Base-by-base conservation (phyloP, 345 rosid genomes). In the Nephelium lappaceum region DNA sequence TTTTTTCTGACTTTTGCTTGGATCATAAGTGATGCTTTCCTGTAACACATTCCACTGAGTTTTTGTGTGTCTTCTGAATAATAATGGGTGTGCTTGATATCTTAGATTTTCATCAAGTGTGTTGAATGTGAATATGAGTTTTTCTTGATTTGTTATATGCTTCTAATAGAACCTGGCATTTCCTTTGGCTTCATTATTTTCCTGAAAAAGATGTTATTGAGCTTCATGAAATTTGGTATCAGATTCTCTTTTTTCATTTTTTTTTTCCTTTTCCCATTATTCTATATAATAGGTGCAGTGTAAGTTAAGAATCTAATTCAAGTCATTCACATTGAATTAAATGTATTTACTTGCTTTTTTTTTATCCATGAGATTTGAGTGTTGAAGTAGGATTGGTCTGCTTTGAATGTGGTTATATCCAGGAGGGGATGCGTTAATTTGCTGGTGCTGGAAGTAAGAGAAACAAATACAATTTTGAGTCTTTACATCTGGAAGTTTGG, bases 1-100 rank as follows among this genome's bases (percentile, higher is more conserved):
- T 82, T 85, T 81, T 83, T 68, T 81, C 83, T 82, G 75, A 81
- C 83, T 84, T 85, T 91, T 90, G 76, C 97, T 93, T 93, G 84
- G 84, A 83, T 88, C 85, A 75, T 77, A 91, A 91, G 93, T 84
- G 97, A 92, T 95, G 88, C 97, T 83, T 78, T 80, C 67, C 41
- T 31, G 42, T 73, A 36, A 49, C 25, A 31, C 76, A 71, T 85
- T 85, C 74, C 65, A 67, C 62, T 77, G 23, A 8, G 31, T 69
- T 80, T 49, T 73, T 16, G 27, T 49, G 51, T 68, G 53, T 78
- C 27, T 9, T 80, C 72, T 74, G 31, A 23, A 58, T 23, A 18
- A 31, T 57, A 51, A 18, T 65, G 42, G 53, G 39, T 72, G 42
- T 23, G 19, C 39, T 57, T 57, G 38, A 31, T 19, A 36, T 39